Evolutionary conservation across 2,329 filamentous ascomycete species (phyloP).

Genomic region (Biscogniauxia mediterranea): DNA sequence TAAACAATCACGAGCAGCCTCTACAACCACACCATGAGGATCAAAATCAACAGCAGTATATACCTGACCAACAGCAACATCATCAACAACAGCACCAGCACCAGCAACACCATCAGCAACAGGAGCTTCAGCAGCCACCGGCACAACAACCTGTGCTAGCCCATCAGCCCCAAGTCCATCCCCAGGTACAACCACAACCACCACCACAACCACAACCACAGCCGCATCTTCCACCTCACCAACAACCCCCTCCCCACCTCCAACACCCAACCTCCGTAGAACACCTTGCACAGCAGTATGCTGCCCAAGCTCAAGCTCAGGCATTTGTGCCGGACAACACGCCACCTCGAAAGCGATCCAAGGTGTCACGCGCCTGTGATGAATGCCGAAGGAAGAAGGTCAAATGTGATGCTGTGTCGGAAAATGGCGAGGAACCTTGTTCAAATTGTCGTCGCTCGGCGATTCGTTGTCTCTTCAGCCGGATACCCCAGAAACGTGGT

Average conservation of each 20-base stretch:
- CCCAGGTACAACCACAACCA: conserved; percentile 35
- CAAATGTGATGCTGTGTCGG: conserved; percentile 78
- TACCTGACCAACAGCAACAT: conserved; percentile 18
- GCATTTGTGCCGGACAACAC: conserved; percentile 54
- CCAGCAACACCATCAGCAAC: conserved; percentile 36
- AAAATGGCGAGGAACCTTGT: conserved; percentile 71
- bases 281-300: conserved; percentile 40
- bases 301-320: conserved; percentile 28
- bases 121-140: conserved; percentile 11
- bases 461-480: conserved; percentile 80
- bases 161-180: conserved; percentile 24
- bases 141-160: conserved; percentile 34
- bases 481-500: conserved; percentile 83
- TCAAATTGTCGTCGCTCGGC: conserved; percentile 76
- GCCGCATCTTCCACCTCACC: conserved; percentile 15
- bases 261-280: conserved; percentile 22
- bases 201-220: conserved; percentile 39
- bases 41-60: conserved; percentile 15
- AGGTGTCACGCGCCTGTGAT: conserved; percentile 85
- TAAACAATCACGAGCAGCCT: not conserved
- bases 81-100: conserved; percentile 32
- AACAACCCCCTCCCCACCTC: conserved; percentile 14
- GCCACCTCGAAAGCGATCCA: conserved; percentile 73
- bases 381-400: conserved; percentile 89
- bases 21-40: conserved; percentile 23